A percentile compares a stretch with the other conserved stretches of the same genome.
Conservation (phyloP, 2,329 filamentous ascomycete species). For the Neofusicoccum ribis region DNA sequence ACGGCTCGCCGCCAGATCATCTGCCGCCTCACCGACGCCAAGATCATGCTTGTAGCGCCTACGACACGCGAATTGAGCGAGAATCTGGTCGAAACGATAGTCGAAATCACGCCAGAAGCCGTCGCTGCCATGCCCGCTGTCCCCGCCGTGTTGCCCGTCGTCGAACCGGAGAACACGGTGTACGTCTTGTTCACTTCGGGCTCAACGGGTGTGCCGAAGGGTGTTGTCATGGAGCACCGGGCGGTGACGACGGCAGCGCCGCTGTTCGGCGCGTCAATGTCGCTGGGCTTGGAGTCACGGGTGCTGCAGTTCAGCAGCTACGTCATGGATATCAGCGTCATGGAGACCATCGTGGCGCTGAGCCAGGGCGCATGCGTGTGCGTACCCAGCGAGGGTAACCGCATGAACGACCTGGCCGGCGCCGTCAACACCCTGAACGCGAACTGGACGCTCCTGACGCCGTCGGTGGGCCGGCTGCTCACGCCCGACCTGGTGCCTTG, state of each 20-base stretch:
- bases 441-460: conserved; percentile 58
- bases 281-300: conserved; percentile 20
- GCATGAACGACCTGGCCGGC: conserved; percentile 52
- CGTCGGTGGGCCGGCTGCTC: conserved; percentile 56
- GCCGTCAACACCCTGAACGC: conserved; percentile 54
- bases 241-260: neutral
- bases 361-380: conserved; percentile 61
- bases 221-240: conserved; percentile 35
- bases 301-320: conserved; percentile 56
- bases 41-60: neutral
- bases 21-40: neutral
- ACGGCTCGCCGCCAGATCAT: neutral
- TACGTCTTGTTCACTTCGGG: conserved; percentile 30
- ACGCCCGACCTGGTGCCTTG: conserved; percentile 46
- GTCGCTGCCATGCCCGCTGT: neutral
- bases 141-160: no score
- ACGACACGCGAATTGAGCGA: neutral
- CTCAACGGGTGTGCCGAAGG: conserved; percentile 35
- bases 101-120: neutral
- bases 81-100: neutral
- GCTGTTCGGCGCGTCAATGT: neutral
- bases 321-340: conserved; percentile 56
- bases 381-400: conserved; percentile 54
- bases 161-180: conserved; percentile 18
- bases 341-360: conserved; percentile 57